These are phyloP conservation scores for Hypoxylon subgilvum DNA, from an alignment of 495 filamentous ascomycete genomes.

Conservation along the genomic window DNA sequence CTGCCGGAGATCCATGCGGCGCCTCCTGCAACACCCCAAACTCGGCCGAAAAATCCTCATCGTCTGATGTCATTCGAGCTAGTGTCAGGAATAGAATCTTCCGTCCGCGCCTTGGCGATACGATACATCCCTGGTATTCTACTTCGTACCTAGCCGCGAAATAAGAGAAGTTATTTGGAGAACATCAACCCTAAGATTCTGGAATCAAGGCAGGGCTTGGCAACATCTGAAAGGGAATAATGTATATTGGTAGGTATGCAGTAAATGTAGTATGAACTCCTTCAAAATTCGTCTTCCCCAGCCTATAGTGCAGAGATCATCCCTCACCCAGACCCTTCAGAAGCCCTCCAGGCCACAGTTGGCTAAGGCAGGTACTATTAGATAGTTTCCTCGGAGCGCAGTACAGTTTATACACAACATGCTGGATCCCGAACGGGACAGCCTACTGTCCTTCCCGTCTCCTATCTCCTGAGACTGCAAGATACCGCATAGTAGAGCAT, in stretches of 20 bases:
- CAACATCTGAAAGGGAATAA: conserved; percentile 20
- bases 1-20: conserved; percentile 20
- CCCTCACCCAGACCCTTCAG: conserved; percentile 11
- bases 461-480: background rate
- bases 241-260: conserved; percentile 29
- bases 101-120: background rate
- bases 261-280: conserved; percentile 30
- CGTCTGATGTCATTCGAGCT: conserved; percentile 23
- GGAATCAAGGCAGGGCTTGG: background rate
- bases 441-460: conserved; percentile 1
- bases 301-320: conserved; percentile 27
- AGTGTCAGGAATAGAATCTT: background rate
- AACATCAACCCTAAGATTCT: background rate
- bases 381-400: conserved; percentile 15
- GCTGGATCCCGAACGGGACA: conserved; percentile 3
- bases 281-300: conserved; percentile 28
- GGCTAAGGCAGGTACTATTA: conserved; percentile 28
- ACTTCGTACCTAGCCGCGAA: too few relatives aligned
- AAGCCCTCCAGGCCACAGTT: conserved; percentile 10
- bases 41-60: background rate
- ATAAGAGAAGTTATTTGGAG: too few relatives aligned
- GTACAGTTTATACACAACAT: conserved; percentile 13
- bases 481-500: conserved; percentile 6
- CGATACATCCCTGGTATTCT: background rate
- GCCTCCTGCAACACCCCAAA: background rate